Base-by-base conservation (phyloP, 83 land plant genomes). In the Picea abies region DNA sequence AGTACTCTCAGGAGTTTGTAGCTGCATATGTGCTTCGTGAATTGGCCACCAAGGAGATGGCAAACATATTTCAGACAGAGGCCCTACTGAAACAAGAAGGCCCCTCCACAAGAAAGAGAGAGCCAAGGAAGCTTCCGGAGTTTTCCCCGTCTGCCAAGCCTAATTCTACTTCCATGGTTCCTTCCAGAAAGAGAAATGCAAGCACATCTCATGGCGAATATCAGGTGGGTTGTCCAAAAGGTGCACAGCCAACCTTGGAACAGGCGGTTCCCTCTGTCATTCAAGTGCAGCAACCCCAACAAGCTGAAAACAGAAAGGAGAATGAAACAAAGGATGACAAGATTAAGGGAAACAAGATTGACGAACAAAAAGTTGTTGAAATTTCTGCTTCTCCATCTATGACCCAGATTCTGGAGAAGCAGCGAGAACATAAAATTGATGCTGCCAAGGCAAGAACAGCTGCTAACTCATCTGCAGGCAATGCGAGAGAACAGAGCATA, bases 21-120 rank as follows among this genome's bases (percentile, higher is more conserved):
- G 91, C 90, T 2, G 91, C 93, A 3, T 47, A 26, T n/a, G 81
- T 80, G 10, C 86, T 91, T 20, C 89, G 90, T 26, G 56, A 71
- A 17, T n/a, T 87, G 2, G 88, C 87, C 62, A 70, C 35, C 20
- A 80, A 60, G 63, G 85, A 80, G 61, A 80, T 84, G 85, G 49
- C 16, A 39, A 35, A 17, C 1, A 71, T 39, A 5, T 39, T 71
- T 47, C 44, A 71, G 35, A 39, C 49, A 2, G n/a, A 71, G 76
- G 76, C 44, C 39, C 22, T 71, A 16, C 20, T 71, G 49, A 71
- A 68, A 32, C 72, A 32, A 35, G 39, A 29, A 68, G 72, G 39
- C 72, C 72, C 72, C 15, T 68, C 72, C 72, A 68, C 72, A 0
- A 68, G 39, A 15, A 68, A 68, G 72, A 68, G 72, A 37, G 39